Conservation (phyloP, 2,329 filamentous ascomycete species). For the Xylaria sp. region DNA sequence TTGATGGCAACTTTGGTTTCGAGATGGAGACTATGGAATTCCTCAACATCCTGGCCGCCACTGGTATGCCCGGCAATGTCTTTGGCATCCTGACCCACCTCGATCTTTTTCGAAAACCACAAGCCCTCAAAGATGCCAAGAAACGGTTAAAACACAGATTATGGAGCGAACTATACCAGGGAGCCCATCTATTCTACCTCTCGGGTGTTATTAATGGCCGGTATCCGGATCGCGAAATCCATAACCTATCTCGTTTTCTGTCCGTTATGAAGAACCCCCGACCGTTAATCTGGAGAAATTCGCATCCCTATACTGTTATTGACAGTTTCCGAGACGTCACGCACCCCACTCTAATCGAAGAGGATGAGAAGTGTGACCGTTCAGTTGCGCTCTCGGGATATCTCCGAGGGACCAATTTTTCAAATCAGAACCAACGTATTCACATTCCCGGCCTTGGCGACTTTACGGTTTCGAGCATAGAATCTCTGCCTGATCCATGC, state of each 20-base stretch:
- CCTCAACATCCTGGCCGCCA: slow-evolving; percentile 87
- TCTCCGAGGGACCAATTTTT: slow-evolving; percentile 90
- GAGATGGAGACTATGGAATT: slow-evolving; percentile 99
- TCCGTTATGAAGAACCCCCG: slow-evolving; percentile 99
- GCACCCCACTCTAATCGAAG: slow-evolving; percentile 87
- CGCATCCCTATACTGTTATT: slow-evolving; percentile 89
- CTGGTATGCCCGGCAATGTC: slow-evolving; percentile 97
- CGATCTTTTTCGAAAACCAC: slow-evolving; percentile 92
- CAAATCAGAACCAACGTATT: slow-evolving; percentile 79
- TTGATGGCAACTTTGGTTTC: slow-evolving; percentile 97
- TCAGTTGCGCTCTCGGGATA: slow-evolving; percentile 93
- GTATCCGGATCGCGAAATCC: slow-evolving; percentile 94
- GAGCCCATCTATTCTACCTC: slow-evolving; percentile 94
- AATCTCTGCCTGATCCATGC: slow-evolving; percentile 89
- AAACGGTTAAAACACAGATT: slow-evolving; percentile 94
- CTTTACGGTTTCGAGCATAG: slow-evolving; percentile 79
- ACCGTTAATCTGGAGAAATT: slow-evolving; percentile 94
- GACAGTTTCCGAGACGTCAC: slow-evolving; percentile 96
- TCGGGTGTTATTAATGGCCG: slow-evolving; percentile 95
- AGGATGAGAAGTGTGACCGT: slow-evolving; percentile 85
- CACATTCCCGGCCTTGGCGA: slow-evolving; percentile 94
- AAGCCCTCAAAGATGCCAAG: slow-evolving; percentile 89
- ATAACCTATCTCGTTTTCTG: slow-evolving; percentile 92
- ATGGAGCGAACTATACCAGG: slow-evolving; percentile 96
- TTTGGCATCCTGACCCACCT: slow-evolving; percentile 97